These are phyloP conservation scores for Fusarium algeriense DNA, from an alignment of 2,329 filamentous ascomycete species.

Conservation along the genomic window DNA sequence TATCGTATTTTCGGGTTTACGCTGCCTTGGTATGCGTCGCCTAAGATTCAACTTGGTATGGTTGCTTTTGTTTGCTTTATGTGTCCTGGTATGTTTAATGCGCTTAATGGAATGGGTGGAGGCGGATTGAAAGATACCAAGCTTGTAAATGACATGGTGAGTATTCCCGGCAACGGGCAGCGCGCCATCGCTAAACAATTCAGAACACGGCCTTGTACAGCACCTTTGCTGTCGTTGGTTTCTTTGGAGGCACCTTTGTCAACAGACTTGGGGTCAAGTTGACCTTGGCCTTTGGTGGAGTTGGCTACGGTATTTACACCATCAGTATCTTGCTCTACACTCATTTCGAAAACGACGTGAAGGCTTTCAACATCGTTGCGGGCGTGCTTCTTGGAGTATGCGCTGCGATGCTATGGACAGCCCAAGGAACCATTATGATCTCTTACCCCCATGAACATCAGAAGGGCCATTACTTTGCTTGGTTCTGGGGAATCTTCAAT, in stretches of 20 bases:
- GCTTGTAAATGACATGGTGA: constrained; percentile 53
- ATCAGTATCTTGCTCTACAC: constrained; percentile 74
- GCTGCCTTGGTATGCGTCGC: constrained; percentile 75
- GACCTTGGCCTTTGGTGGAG: constrained; percentile 76
- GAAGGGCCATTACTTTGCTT: constrained; percentile 89
- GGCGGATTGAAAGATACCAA: constrained; percentile 63
- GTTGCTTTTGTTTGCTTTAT: constrained; percentile 69
- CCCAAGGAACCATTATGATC: constrained; percentile 89
- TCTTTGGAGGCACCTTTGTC: constrained; percentile 80
- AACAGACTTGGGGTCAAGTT: constrained; percentile 78
- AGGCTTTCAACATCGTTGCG: constrained; percentile 68
- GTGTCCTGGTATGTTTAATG: constrained; percentile 80
- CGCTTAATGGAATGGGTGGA: constrained; percentile 73
- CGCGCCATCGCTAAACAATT: rapidly evolving
- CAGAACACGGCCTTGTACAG: constrained; percentile 72
- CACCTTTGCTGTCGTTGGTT: constrained; percentile 74
- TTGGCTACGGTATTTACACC: constrained; percentile 81
- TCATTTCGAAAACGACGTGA: constrained; percentile 60
- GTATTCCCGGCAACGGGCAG: rapidly evolving
- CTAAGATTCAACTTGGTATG: constrained; percentile 76
- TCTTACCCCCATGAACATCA: constrained; percentile 83
- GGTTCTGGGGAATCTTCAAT: constrained; percentile 97
- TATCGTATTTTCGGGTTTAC: constrained; percentile 27
- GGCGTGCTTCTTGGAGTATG: constrained; percentile 82
- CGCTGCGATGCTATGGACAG: constrained; percentile 84